phyloP scores from a whole-genome alignment of 2,329 filamentous ascomycete species.

The Trichoderma simmonsii region DNA sequence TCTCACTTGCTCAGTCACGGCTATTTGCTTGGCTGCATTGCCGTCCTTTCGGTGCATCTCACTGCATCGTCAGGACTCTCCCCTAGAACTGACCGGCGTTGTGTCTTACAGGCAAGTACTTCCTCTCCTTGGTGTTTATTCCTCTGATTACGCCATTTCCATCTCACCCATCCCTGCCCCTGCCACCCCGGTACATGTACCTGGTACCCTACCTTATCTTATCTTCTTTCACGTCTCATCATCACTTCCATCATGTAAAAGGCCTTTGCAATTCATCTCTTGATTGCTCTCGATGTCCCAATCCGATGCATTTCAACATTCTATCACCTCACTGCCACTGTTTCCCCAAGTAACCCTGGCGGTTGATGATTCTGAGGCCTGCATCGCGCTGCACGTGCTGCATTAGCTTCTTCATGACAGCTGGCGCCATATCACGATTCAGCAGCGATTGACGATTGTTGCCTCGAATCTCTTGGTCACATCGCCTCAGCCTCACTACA shows the following conservation, averaged over 20 bases:
- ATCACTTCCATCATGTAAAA: background rate
- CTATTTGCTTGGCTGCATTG: background rate
- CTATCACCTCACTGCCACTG: background rate
- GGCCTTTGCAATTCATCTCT: background rate
- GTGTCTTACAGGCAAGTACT: conserved; percentile 3
- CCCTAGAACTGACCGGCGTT: background rate
- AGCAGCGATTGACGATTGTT: background rate
- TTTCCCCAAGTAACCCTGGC: background rate
- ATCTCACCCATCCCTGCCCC: background rate
- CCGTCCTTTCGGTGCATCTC: conserved; percentile 8
- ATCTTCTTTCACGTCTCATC: background rate
- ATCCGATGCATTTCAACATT: background rate
- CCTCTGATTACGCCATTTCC: background rate
- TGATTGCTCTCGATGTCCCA: background rate
- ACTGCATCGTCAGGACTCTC: conserved; percentile 1
- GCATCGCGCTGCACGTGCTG: background rate
- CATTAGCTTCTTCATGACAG: background rate
- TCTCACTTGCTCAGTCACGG: background rate
- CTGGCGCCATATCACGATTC: background rate
- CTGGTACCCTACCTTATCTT: conserved; percentile 6
- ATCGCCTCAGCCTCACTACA: background rate
- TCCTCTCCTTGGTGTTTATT: background rate
- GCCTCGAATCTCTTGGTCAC: background rate
- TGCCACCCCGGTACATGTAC: background rate
- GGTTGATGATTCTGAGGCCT: background rate